phyloP scores from a whole-genome alignment of 179 eudicot species.

The Sideroxylon spinosum region DNA sequence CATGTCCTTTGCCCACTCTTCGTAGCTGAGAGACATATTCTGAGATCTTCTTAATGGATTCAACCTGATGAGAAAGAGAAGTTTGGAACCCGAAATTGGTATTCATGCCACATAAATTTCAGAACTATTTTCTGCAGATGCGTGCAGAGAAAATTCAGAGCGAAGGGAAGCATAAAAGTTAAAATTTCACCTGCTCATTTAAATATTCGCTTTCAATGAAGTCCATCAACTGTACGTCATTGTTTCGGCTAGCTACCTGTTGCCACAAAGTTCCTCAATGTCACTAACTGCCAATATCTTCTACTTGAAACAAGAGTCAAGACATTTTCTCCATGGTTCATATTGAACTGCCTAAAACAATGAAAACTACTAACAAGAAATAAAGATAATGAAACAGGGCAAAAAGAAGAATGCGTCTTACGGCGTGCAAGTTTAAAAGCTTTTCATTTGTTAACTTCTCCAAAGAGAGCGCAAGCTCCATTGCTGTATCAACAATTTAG shows the following conservation, averaged over 20 bases:
- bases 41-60: conserved; percentile 77
- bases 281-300: neutral
- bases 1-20: conserved; percentile 92
- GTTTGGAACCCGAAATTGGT: neutral
- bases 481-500: conserved; percentile 44
- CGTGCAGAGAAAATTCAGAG: neutral
- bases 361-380: neutral
- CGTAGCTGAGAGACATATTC: conserved; percentile 90
- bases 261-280: neutral
- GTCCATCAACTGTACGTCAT: conserved; percentile 77
- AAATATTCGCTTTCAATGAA: conserved; percentile 57
- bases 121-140: neutral
- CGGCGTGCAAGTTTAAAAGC: conserved; percentile 68
- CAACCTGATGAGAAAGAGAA: conserved; percentile 42
- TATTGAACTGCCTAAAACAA: neutral
- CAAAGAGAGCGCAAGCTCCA: conserved; percentile 92
- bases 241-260: conserved; percentile 63
- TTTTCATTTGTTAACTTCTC: conserved; percentile 95
- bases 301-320: neutral
- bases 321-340: neutral
- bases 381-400: neutral
- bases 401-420: conserved; percentile 29
- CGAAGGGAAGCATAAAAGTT: neutral
- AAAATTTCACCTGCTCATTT: conserved; percentile 61
- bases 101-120: neutral